Evolutionary conservation across 192 early-diverging fungal species (phyloP).

Genomic region (Backusella parvicylindrica): DNA sequence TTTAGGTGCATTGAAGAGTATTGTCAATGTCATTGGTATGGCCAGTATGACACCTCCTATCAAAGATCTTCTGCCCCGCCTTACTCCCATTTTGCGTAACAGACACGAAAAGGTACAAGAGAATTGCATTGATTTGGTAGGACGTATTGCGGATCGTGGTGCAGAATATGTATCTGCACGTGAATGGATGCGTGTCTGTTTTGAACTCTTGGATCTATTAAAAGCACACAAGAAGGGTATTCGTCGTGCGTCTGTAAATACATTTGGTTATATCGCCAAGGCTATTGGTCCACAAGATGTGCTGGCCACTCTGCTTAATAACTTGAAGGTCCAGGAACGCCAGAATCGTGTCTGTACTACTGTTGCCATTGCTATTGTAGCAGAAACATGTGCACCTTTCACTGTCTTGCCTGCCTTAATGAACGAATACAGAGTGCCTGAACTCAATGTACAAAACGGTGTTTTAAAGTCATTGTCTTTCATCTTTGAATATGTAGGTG

Average conservation of each 20-base stretch:
- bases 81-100: constrained; percentile 98
- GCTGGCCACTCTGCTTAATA: constrained; percentile 94
- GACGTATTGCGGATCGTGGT: constrained; percentile 97
- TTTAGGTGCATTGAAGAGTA: constrained; percentile 85
- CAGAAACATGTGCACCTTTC: constrained; percentile 86
- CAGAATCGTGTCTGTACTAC: constrained; percentile 99
- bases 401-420: constrained; percentile 97
- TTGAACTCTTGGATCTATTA: constrained; percentile 94
- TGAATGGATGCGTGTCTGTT: constrained; percentile 99
- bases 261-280: constrained; percentile 98
- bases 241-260: constrained; percentile 94
- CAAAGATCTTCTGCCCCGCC: constrained; percentile 91
- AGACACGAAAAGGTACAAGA: constrained; percentile 96
- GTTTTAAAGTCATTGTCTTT: constrained; percentile 93
- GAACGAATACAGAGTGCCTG: constrained; percentile 99
- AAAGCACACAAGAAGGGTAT: constrained; percentile 96
- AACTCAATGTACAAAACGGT: constrained; percentile 99
- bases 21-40: constrained; percentile 98
- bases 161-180: constrained; percentile 93
- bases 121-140: constrained; percentile 92
- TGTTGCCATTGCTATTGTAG: constrained; percentile 94
- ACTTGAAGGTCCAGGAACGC: constrained; percentile 98
- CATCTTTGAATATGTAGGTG: constrained; percentile 98
- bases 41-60: constrained; percentile 97
- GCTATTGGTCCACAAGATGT: constrained; percentile 99